These are phyloP conservation scores for Fragaria iinumae DNA, from an alignment of 306 rosid species.

Conservation along the genomic window DNA sequence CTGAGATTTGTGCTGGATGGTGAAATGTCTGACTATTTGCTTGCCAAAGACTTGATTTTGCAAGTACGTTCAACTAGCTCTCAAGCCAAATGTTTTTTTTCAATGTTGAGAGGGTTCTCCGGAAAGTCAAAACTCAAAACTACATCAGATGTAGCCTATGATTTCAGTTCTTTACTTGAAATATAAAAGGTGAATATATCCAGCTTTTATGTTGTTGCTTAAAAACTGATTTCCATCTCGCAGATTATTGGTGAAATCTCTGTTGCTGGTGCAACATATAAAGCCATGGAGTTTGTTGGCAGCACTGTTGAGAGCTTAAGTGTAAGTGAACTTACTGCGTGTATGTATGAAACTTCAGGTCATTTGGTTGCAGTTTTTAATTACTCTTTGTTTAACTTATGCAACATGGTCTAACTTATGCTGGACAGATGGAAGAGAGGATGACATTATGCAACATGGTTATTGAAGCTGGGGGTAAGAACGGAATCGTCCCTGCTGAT, in stretches of 20 bases:
- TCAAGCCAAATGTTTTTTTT: not conserved
- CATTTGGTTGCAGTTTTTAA: conserved; percentile 6
- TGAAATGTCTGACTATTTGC: conserved; percentile 88
- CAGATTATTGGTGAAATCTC: conserved; percentile 94
- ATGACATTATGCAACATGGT: conserved; percentile 97
- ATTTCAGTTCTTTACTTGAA: not conserved
- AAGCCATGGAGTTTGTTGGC: conserved; percentile 94
- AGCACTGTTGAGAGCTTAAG: conserved; percentile 77
- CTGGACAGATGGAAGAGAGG: conserved; percentile 82
- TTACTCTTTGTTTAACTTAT: not conserved
- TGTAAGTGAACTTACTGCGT: conserved; percentile 40
- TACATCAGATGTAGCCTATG: not conserved
- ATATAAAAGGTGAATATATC: not conserved
- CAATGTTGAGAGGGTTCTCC: not conserved
- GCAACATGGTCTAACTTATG: not conserved
- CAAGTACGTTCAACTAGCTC: conserved; percentile 49
- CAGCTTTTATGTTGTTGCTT: not conserved
- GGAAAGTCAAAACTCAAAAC: not conserved
- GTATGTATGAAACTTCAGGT: not conserved
- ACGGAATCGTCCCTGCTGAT: conserved; percentile 83
- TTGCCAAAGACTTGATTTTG: conserved; percentile 89
- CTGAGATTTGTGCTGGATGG: conserved; percentile 84
- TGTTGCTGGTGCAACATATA: conserved; percentile 91
- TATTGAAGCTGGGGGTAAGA: conserved; percentile 88
- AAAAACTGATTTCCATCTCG: conserved; percentile 12